These are phyloP conservation scores for Bruguiera sexangula DNA, from an alignment of 345 rosid species.

Conservation along the genomic window DNA sequence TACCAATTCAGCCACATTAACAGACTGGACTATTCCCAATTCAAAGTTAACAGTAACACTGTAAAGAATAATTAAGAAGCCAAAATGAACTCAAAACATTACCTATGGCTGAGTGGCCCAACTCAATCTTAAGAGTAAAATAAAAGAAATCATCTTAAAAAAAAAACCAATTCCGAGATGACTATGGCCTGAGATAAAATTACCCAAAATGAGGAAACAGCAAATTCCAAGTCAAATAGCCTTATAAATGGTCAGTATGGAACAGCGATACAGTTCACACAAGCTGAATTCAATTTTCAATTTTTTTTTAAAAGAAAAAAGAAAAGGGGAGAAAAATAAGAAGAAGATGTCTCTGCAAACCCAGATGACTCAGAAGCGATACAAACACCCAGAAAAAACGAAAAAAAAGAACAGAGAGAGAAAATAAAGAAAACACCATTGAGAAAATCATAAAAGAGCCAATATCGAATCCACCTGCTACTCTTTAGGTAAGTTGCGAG, in stretches of 20 bases:
- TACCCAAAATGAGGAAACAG: not conserved
- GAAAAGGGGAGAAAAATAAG: not conserved
- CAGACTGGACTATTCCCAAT: not conserved
- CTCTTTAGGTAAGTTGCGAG: constrained; percentile 30
- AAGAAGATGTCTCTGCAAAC: constrained; percentile 5
- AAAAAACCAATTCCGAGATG: not conserved
- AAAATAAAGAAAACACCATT: not conserved
- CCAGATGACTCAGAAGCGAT: not conserved
- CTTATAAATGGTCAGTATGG: not conserved
- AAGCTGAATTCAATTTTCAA: not conserved
- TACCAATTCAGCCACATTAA: constrained; percentile 1
- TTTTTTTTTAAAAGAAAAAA: not conserved
- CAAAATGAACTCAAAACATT: too few species aligned
- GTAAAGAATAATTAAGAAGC: too few species aligned
- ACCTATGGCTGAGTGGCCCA: too few species aligned
- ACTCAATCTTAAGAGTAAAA: too few species aligned
- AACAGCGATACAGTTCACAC: not conserved
- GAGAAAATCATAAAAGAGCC: constrained; percentile 8
- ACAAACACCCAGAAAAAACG: not conserved
- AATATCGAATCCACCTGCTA: constrained; percentile 36
- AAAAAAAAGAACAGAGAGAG: constrained; percentile 5
- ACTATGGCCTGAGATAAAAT: not conserved
- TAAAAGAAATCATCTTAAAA: not conserved
- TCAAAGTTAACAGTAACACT: not conserved
- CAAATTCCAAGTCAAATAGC: constrained; percentile 9